Base-by-base conservation (phyloP, 192 early-diverging fungal genomes). In the Rhizoclosmatium sp. region DNA sequence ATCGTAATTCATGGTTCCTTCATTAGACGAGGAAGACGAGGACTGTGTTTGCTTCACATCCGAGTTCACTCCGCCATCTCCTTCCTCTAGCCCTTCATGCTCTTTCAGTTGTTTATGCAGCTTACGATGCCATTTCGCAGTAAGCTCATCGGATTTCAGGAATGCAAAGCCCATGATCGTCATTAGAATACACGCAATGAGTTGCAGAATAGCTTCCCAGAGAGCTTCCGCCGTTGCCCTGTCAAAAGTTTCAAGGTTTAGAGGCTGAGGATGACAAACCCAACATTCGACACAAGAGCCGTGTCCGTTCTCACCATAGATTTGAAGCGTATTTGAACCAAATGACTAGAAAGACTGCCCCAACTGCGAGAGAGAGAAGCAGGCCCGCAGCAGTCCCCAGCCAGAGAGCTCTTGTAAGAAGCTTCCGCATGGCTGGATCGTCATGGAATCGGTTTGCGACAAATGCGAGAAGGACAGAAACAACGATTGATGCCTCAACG, bases 181-280 rank as follows among this genome's bases (percentile, higher is more conserved):
- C 66, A 97, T 93, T 84, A 97, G 83, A 31, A 96, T 10, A 0
- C 82, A 78, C 40, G 95, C 95, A 65, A 98, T 86, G 56, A 95
- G 83, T 9, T 86, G 86, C 67, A 97, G 94, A 14, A 89, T 85
- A 58, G 92, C 96, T 86, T 98, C 95, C 92, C 93, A 95, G 23
- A 95, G 76, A 69, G 87, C 74, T 69, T 97, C 95, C 75, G 71
- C 65, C 2, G 39, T 31, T 3, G 77, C 40, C 75, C 75, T 76
- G 75, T 47, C 19, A 42, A 69, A 69, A 21, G 47, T 70, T 14
- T n/a, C 16, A 70, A 70, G 16, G 16, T n/a, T 47, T 47, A 39
- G 64, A 16, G 39, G n/a, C 31, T 31, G 31, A 31, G 31, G 31
- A 31, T 31, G 31, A 31, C 31, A 31, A 31, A 31, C 31, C 31